A percentile compares a stretch with the other conserved stretches of the same genome.
Conservation (phyloP, 2,329 filamentous ascomycete species). For the Xylariaceae sp. region DNA sequence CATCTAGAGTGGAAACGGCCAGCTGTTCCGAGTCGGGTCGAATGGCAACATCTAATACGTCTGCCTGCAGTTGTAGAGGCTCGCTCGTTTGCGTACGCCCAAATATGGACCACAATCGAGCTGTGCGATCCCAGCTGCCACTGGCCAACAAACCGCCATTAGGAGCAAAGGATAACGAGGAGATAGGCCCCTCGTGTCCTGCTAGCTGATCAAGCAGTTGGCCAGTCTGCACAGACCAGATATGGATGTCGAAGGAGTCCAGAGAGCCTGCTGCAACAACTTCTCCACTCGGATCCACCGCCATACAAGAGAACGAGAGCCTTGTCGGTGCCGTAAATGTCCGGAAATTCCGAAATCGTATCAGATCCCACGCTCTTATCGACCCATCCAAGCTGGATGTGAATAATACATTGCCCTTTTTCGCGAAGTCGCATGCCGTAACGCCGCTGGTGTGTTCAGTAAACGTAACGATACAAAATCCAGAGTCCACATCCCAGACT, state of each 20-base stretch:
- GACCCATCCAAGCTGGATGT: conserved; percentile 93
- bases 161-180: conserved; percentile 79
- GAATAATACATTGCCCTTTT: conserved; percentile 91
- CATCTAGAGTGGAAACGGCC: conserved; percentile 86
- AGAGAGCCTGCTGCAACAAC: conserved; percentile 92
- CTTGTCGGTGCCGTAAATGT: conserved; percentile 93
- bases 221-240: conserved; percentile 97
- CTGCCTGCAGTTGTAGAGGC: conserved; percentile 83
- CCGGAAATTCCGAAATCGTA: conserved; percentile 92
- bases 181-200: conserved; percentile 91
- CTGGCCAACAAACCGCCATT: conserved; percentile 80
- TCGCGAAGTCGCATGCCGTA: conserved; percentile 90
- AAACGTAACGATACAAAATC: conserved; percentile 97
- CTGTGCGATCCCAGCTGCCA: conserved; percentile 94
- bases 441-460: conserved; percentile 94
- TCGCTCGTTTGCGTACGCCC: conserved; percentile 90
- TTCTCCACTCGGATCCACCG: conserved; percentile 95
- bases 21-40: conserved; percentile 87
- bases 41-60: conserved; percentile 80
- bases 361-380: conserved; percentile 90
- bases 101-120: conserved; percentile 95
- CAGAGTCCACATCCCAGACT: conserved; percentile 93
- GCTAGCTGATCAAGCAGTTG: conserved; percentile 86
- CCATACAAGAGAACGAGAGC: conserved; percentile 86
- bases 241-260: conserved; percentile 94